Evolutionary conservation across 768 basidiomycete species (phyloP).

Genomic region (Rhodotorula diobovata): DNA sequence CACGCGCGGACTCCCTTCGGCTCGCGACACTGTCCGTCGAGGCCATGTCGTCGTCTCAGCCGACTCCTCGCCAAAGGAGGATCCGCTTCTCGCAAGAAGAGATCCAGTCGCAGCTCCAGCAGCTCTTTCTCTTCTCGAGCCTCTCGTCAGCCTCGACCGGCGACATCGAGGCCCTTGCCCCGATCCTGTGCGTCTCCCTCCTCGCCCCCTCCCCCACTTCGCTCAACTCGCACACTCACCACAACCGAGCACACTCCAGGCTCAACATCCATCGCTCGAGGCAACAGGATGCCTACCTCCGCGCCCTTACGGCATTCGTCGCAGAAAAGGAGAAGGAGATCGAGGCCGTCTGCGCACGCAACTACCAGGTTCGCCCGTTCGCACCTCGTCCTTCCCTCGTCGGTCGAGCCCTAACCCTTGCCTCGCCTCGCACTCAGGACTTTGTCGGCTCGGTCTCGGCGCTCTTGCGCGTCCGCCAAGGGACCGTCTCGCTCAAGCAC

Average conservation of each 20-base stretch:
- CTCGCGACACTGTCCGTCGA: neutral
- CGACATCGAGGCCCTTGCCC: conserved; percentile 35
- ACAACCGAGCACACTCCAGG: neutral
- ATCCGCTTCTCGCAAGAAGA: conserved; percentile 67
- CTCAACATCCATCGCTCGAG: conserved; percentile 37
- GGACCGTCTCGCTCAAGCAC: conserved; percentile 87
- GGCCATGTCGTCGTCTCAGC: neutral
- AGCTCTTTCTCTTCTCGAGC: conserved; percentile 37
- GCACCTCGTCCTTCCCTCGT: neutral
- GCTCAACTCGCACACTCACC: neutral
- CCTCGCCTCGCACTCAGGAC: conserved; percentile 51
- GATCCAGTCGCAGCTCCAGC: conserved; percentile 80
- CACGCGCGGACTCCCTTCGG: neutral
- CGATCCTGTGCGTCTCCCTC: conserved; percentile 17
- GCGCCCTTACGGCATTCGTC: conserved; percentile 77
- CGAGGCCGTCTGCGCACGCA: conserved; percentile 88
- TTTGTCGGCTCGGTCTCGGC: conserved; percentile 97
- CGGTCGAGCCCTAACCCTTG: neutral
- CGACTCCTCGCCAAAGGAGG: neutral
- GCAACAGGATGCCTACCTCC: conserved; percentile 72
- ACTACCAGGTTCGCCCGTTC: conserved; percentile 60
- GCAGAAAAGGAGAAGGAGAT: conserved; percentile 94
- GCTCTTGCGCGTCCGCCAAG: conserved; percentile 88
- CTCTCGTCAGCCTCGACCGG: neutral
- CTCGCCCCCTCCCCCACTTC: neutral